Percentiles rank a stretch among this genome's conserved stretches.
Conservation (phyloP, 2,329 filamentous ascomycete species). For the Botrytis tulipae region DNA sequence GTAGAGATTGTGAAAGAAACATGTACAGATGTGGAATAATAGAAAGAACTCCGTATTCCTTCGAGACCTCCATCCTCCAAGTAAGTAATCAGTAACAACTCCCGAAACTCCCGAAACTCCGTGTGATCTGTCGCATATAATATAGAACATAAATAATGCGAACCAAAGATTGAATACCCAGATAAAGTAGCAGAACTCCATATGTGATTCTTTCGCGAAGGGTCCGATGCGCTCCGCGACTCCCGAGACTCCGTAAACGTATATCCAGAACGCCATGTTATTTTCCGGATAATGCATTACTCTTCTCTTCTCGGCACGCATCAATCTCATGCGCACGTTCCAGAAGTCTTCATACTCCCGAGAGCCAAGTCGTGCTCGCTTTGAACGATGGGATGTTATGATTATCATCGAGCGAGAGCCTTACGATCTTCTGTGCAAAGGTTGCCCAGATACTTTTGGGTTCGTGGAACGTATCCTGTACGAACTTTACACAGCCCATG, state of each 20-base stretch:
- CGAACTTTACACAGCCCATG: conserved; percentile 29
- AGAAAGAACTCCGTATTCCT: background rate
- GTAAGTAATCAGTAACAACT: too few species aligned
- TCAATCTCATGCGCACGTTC: background rate
- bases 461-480: conserved; percentile 23
- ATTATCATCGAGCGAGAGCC: conserved; percentile 2
- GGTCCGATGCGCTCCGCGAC: background rate
- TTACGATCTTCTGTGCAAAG: background rate
- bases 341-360: background rate
- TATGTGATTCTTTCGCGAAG: background rate
- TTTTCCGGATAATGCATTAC: background rate
- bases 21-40: background rate
- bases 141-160: background rate
- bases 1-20: background rate
- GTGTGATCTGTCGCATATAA: background rate
- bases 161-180: background rate
- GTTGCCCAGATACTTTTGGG: conserved; percentile 30
- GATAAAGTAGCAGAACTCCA: background rate
- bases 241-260: background rate
- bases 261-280: background rate
- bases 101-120: too few species aligned
- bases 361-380: background rate
- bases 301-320: background rate
- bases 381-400: background rate
- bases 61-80: background rate